Conservation (phyloP, 1,139 yeast genomes). For the Scheffersomyces titani region DNA sequence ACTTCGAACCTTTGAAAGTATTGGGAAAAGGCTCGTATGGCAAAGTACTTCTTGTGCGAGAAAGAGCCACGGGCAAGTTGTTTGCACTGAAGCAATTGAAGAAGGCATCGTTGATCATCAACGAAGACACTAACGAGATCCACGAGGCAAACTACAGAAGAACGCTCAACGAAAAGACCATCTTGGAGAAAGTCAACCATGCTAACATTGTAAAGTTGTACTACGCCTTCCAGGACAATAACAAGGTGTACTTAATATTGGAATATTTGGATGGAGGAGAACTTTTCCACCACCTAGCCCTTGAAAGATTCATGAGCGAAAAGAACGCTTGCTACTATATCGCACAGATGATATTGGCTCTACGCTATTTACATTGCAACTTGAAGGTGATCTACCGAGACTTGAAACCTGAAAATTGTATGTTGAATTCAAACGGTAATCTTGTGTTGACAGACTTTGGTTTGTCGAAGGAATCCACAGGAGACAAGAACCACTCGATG, state of each 20-base stretch:
- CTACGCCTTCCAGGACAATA: slow-evolving; percentile 86
- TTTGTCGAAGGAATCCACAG: slow-evolving; percentile 69
- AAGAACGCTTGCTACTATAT: slow-evolving; percentile 77
- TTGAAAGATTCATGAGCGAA: slow-evolving; percentile 54
- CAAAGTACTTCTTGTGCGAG: slow-evolving; percentile 41
- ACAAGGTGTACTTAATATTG: slow-evolving; percentile 74
- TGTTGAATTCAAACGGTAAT: slow-evolving; percentile 77
- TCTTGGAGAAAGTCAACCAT: slow-evolving; percentile 56
- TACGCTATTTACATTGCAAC: slow-evolving; percentile 69
- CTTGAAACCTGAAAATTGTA: slow-evolving; percentile 90
- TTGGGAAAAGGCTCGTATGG: slow-evolving; percentile 48
- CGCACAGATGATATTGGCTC: slow-evolving; percentile 84
- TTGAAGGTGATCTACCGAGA: slow-evolving; percentile 90
- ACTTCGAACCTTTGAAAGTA: slow-evolving; percentile 40
- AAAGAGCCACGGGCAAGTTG: slow-evolving; percentile 30
- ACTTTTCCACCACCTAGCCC: slow-evolving; percentile 75
- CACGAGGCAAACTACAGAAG: slow-evolving; percentile 37
- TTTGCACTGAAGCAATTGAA: slow-evolving; percentile 45
- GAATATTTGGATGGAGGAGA: slow-evolving; percentile 96
- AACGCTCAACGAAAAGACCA: slow-evolving; percentile 45
- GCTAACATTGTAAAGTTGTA: slow-evolving; percentile 86
- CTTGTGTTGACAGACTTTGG: slow-evolving; percentile 92
- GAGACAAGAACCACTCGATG: slow-evolving; percentile 58
- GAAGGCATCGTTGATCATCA: slow-evolving; percentile 40
- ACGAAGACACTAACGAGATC: slow-evolving; percentile 37